phyloP scores from a whole-genome alignment of 495 filamentous ascomycete genomes.

The Penicillium ochrochloron region DNA sequence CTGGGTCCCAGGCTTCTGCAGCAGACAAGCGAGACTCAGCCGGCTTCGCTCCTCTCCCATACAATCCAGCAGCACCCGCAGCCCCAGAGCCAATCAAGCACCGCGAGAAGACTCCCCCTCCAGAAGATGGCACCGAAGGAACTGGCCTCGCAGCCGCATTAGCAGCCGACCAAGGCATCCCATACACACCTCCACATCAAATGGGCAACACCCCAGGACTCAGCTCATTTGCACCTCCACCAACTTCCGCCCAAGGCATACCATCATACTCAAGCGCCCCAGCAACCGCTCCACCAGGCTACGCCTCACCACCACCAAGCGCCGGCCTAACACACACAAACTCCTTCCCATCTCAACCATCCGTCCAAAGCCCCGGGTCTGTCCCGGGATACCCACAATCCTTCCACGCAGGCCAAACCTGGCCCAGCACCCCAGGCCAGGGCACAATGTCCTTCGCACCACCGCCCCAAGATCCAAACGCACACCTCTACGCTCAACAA shows the following conservation, averaged over 20 bases:
- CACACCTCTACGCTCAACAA: slow-evolving; percentile 44
- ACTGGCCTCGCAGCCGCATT: slow-evolving; percentile 74
- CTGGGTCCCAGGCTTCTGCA: slow-evolving; percentile 36
- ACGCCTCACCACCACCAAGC: slow-evolving; percentile 46
- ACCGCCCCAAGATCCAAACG: slow-evolving; percentile 52
- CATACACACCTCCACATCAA: slow-evolving; percentile 48
- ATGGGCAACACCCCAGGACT: slow-evolving; percentile 31
- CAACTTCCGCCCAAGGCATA: slow-evolving; percentile 24
- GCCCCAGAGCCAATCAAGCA: slow-evolving; percentile 82
- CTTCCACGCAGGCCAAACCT: slow-evolving; percentile 24
- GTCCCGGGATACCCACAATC: slow-evolving; percentile 43
- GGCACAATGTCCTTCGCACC: slow-evolving; percentile 48
- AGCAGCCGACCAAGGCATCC: slow-evolving; percentile 61
- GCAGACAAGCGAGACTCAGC: slow-evolving; percentile 48
- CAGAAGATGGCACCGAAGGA: slow-evolving; percentile 68
- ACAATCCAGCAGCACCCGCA: slow-evolving; percentile 88
- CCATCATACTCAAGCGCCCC: slow-evolving; percentile 42
- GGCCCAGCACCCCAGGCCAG: slow-evolving; percentile 10
- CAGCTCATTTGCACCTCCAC: slow-evolving; percentile 33
- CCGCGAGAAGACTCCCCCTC: slow-evolving; percentile 87
- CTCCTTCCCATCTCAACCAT: slow-evolving; percentile 33
- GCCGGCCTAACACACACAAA: slow-evolving; percentile 34
- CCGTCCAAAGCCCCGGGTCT: slow-evolving; percentile 32
- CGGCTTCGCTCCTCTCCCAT: slow-evolving; percentile 73
- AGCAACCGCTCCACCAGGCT: slow-evolving; percentile 31